Percentiles rank a stretch among this genome's conserved stretches.
Conservation (phyloP, 306 rosid species). For the Medicago ruthenica region DNA sequence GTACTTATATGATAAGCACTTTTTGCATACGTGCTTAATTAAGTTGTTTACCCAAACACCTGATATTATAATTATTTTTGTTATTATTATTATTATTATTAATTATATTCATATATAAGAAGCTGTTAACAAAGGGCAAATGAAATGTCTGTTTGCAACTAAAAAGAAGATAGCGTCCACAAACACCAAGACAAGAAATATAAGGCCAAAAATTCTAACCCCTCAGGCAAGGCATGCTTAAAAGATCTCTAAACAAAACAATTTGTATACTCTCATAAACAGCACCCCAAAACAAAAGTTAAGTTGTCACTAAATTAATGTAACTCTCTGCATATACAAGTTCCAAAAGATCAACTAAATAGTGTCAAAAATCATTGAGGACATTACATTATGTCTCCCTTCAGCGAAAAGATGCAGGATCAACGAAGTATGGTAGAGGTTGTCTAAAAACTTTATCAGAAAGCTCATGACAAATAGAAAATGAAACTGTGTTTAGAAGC, state of each 20-base stretch:
- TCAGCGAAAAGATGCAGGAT: conserved; percentile 5
- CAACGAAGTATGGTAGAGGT: conserved; percentile 1
- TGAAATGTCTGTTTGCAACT: conserved; percentile 22
- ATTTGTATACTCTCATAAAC: neutral
- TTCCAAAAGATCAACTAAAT: neutral
- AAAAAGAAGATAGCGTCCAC: conserved; percentile 28
- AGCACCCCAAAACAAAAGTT: conserved; percentile 4
- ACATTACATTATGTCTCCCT: conserved; percentile 13
- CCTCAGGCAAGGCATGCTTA: conserved; percentile 6
- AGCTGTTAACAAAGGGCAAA: conserved; percentile 24
- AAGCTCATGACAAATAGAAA: conserved; percentile 17
- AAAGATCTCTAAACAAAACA: conserved; percentile 10
- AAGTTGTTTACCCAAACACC: neutral
- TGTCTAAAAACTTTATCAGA: neutral
- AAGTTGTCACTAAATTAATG: conserved; percentile 15
- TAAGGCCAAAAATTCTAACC: conserved; percentile 1
- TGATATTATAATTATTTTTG: neutral
- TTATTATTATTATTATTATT: neutral
- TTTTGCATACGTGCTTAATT: neutral
- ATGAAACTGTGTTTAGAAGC: conserved; percentile 27
- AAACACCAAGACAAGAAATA: neutral
- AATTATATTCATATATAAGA: neutral
- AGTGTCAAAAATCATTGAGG: conserved; percentile 10
- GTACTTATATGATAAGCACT: neutral
- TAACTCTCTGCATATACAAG: conserved; percentile 29